Evolutionary conservation across 495 filamentous ascomycete genomes (phyloP).

Genomic region (Penicillium bovifimosum): DNA sequence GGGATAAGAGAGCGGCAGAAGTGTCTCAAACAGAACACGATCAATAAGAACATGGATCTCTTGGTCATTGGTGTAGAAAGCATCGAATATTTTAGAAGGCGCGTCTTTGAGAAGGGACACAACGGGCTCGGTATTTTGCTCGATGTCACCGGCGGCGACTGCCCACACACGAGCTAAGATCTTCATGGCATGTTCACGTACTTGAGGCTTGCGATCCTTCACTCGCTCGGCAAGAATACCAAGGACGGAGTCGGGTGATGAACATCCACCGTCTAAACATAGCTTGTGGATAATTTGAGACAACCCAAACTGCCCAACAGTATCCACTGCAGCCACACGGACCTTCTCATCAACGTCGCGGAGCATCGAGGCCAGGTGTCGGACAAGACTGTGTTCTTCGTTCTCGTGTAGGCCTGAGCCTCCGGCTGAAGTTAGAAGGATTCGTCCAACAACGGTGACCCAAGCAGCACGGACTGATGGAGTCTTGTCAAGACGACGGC

Average conservation of each 20-base stretch:
- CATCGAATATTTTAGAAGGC: constrained; percentile 79
- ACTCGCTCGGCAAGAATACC: constrained; percentile 78
- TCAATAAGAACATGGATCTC: constrained; percentile 83
- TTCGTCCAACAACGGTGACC: constrained; percentile 78
- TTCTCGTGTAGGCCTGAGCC: constrained; percentile 73
- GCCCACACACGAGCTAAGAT: constrained; percentile 84
- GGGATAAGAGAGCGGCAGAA: constrained; percentile 82
- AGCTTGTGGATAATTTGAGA: constrained; percentile 75
- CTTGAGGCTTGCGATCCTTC: constrained; percentile 75
- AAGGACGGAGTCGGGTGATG: constrained; percentile 64
- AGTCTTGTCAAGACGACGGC: constrained; percentile 79
- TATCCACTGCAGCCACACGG: constrained; percentile 76
- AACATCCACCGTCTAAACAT: constrained; percentile 64
- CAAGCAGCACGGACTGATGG: constrained; percentile 74
- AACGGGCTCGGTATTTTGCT: constrained; percentile 72
- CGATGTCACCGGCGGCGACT: constrained; percentile 80
- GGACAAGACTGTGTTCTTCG: constrained; percentile 68
- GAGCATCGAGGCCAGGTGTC: constrained; percentile 70
- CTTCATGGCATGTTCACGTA: constrained; percentile 81
- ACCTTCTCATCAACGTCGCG: constrained; percentile 88
- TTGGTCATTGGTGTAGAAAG: constrained; percentile 83
- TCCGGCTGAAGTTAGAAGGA: constrained; percentile 76
- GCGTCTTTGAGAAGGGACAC: constrained; percentile 66
- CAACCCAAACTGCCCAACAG: constrained; percentile 71
- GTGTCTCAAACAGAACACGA: constrained; percentile 75